Base-by-base conservation (phyloP, 495 filamentous ascomycete genomes). In the Chaetomium fimeti region DNA sequence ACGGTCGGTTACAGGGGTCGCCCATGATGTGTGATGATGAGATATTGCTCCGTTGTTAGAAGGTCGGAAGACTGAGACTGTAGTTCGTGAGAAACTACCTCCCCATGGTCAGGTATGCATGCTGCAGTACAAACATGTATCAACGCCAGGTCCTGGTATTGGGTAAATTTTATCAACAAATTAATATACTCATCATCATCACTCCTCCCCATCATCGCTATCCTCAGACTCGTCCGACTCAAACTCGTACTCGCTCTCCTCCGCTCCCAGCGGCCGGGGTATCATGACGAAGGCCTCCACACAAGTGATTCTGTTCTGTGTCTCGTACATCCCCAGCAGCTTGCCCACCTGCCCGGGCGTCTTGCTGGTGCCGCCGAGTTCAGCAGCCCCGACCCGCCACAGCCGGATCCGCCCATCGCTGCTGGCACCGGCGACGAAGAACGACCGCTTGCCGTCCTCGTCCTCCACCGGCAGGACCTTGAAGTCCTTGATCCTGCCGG, bases 251-350 rank as follows among this genome's bases (percentile, higher is more conserved):
- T 84, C 82, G 62, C 75, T 79, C 55, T 83, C 76, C 62, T 81
- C 78, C 12, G 70, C 74, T 20, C 78, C 81, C 54, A 79, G 77
- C 11, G 79, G 76, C 22, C 79, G 77, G 52, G 84, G 80, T 77
- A 85, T 81, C 93, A 98, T 96, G 63, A 90, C 78, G 74, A 97
- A 98, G 49, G 89, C 88, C 62, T 81, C 86, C 66, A 98, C 62
- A 74, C 94, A 98, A 13, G 93, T 98, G 64, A 98, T 92, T 54
- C 94, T 83, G 72, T 92, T 89, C 38, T 88, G 86, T 9, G 93
- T 97, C 72, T 91, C 88, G 66, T 92, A 93, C 59, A 85, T 88
- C 15, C 85, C 92, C 51, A 97, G 70, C 43, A 96, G 75, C 63
- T 78, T 82, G 38, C 92, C 93, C 25, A 91, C 77, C 66, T 90